These are phyloP conservation scores for Crithidia fasciculata DNA, from an alignment of 208 protist species.

Conservation along the genomic window DNA sequence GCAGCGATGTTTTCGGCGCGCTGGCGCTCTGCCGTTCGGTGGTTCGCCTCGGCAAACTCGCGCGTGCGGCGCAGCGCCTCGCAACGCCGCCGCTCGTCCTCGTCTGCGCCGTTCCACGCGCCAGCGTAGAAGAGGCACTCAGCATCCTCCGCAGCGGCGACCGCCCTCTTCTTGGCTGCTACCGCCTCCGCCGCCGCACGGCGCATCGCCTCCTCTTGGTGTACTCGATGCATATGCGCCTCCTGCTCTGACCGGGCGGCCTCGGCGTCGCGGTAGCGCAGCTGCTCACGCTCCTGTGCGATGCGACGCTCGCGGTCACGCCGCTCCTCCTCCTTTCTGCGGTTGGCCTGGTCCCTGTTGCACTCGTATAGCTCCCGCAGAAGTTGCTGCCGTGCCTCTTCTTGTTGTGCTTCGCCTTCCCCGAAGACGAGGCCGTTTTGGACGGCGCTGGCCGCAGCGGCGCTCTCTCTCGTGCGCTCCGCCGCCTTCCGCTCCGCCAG, in stretches of 20 bases:
- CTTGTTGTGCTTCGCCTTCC: constrained; percentile 19
- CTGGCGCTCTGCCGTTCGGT: constrained; percentile 7
- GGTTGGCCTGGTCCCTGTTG: constrained; percentile 62
- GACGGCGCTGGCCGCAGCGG: background rate
- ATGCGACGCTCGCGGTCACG: constrained; percentile 25
- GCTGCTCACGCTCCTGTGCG: constrained; percentile 16
- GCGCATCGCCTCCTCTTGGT: constrained; percentile 26
- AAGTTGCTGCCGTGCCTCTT: constrained; percentile 37
- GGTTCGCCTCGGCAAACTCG: constrained; percentile 25
- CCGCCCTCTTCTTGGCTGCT: constrained; percentile 3
- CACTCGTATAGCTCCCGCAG: constrained; percentile 49
- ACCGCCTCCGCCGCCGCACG: constrained; percentile 11
- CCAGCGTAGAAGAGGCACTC: background rate
- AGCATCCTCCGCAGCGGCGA: background rate
- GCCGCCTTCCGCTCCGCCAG: constrained; percentile 50
- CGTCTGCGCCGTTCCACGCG: constrained; percentile 15
- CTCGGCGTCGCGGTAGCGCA: constrained; percentile 23
- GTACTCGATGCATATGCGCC: constrained; percentile 6
- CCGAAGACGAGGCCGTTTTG: constrained; percentile 4
- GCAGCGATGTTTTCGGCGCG: constrained; percentile 21
- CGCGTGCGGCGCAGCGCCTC: constrained; percentile 15
- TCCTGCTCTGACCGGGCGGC: constrained; percentile 14
- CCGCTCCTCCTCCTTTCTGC: constrained; percentile 45
- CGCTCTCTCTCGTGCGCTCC: constrained; percentile 12
- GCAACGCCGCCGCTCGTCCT: constrained; percentile 21